Evolutionary conservation across 305 asterid species (phyloP), one percentile per base, ranked within the genome.

Genomic region (Salvia sclarea): DNA sequence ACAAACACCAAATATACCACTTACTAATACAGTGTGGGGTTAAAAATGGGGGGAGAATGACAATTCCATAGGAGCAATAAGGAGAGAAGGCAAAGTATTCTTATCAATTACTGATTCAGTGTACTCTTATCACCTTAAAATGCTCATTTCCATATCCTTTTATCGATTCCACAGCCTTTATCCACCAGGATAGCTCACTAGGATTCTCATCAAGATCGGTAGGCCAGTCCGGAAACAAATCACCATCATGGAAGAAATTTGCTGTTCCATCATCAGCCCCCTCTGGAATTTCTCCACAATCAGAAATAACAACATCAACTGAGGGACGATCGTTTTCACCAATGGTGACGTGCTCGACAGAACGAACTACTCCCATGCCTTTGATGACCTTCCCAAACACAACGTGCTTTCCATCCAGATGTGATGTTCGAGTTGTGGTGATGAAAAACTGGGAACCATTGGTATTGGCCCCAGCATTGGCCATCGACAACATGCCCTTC

Each of bases 401-500:
- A 21, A 93, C 96, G 37, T 93, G 95, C 72, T 93, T 93, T 54
- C 96, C 98, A 80, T 93, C 98, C 64, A 93, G 75, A 83, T 91
- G 95, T 61, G 97, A 76, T 20, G 98, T 87, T n/a, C 96, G 87
- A 55, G 97, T 85, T 1, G 98, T 93, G 48, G 97, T 88, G 84
- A 93, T 84, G 79, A 93, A 87, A 80, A 93, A 93, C 59, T 93
- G 98, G 37, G 97, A 93, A 47, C 96, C 96, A 33, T 93, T 93
- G 2, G 96, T 87, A 76, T 87, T 62, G 33, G 95, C 87, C 9
- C 98, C 98, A 57, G 95, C 56, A 81, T 93, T 93, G 35, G 95
- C 98, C 98, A 93, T 91, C 6, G 98, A 88, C 65, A 93, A 37
- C 94, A 88, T 91, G 10, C 98, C 98, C 75, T 91, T 91, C 68